Conservation (phyloP, 2,329 filamentous ascomycete genomes). For the Orbilia brochopaga region DNA sequence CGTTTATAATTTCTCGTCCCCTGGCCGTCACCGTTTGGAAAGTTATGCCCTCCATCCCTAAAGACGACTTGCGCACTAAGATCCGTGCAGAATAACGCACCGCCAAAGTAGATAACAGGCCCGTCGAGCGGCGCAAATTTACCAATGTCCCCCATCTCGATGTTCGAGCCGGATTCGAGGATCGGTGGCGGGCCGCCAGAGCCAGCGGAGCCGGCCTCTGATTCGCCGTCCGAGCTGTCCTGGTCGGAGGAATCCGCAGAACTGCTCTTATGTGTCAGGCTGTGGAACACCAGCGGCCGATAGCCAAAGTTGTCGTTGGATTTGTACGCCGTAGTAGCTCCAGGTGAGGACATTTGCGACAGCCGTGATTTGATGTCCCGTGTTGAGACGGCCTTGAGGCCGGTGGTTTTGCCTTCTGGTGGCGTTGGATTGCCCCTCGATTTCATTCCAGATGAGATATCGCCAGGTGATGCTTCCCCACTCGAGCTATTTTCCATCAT, state of each 20-base stretch:
- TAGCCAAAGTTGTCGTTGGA: slow-evolving; percentile 33
- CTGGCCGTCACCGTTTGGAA: slow-evolving; percentile 51
- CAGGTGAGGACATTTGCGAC: slow-evolving; percentile 34
- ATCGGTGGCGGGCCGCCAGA: slow-evolving; percentile 43
- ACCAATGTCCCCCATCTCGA: slow-evolving; percentile 24
- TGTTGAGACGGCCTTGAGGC: slow-evolving; percentile 5
- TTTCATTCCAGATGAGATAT: slow-evolving; percentile 58
- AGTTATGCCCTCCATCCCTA: slow-evolving; percentile 59
- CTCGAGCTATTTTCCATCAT: slow-evolving; percentile 56
- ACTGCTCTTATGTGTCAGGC: slow-evolving; percentile 23
- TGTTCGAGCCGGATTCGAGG: slow-evolving; percentile 32
- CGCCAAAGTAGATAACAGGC: slow-evolving; percentile 82
- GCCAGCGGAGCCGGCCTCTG: slow-evolving; percentile 20
- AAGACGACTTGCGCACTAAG: slow-evolving; percentile 63
- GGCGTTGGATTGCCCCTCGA: slow-evolving; percentile 57
- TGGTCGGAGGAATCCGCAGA: slow-evolving; percentile 33
- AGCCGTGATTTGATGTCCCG: slow-evolving; percentile 22
- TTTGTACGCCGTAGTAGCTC: slow-evolving; percentile 2
- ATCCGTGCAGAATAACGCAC: slow-evolving; percentile 80
- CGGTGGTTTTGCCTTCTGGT: slow-evolving; percentile 57
- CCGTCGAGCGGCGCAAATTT: slow-evolving; percentile 59
- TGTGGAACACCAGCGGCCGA: slow-evolving; percentile 37
- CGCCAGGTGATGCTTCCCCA: slow-evolving; percentile 60
- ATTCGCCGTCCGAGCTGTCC: slow-evolving; percentile 32
- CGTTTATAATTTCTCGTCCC: slow-evolving; percentile 26